phyloP scores from a whole-genome alignment of 106 monocot species.

The Cymbidium sinense region DNA sequence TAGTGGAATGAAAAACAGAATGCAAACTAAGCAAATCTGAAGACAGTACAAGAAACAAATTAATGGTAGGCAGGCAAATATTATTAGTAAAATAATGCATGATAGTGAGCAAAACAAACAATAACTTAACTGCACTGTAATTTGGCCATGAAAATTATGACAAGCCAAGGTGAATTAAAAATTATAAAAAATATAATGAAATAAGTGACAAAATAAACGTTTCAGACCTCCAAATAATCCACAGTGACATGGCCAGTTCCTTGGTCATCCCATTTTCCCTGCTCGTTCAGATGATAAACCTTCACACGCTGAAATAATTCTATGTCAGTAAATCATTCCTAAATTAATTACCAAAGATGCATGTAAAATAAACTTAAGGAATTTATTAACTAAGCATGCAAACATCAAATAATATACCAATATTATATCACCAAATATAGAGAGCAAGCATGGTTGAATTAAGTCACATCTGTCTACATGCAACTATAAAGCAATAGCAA shows the following conservation, averaged over 20 bases:
- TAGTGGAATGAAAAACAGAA: not conserved
- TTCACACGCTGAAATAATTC: slow-evolving; percentile 73
- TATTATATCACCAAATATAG: not conserved
- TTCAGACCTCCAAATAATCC: slow-evolving; percentile 79
- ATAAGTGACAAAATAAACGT: not conserved
- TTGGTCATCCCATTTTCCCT: slow-evolving; percentile 95
- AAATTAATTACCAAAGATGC: not conserved
- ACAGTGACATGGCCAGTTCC: slow-evolving; percentile 92
- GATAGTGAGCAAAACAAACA: not conserved
- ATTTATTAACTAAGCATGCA: not conserved
- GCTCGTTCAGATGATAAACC: slow-evolving; percentile 74
- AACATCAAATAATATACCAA: not conserved
- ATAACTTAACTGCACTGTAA: not conserved
- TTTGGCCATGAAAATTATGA: not conserved
- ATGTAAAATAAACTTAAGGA: not conserved
- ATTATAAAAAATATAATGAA: not conserved
- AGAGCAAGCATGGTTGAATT: too few species aligned
- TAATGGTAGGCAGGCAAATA: not conserved
- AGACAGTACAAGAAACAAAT: not conserved
- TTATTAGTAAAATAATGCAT: not conserved
- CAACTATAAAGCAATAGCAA: too few species aligned
- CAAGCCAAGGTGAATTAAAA: not conserved
- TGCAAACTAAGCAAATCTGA: not conserved
- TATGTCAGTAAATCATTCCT: not conserved
- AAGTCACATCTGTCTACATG: too few species aligned